phyloP scores from a whole-genome alignment of 805 yeast genomes.

The Tetrapisispora iriomotensis region DNA sequence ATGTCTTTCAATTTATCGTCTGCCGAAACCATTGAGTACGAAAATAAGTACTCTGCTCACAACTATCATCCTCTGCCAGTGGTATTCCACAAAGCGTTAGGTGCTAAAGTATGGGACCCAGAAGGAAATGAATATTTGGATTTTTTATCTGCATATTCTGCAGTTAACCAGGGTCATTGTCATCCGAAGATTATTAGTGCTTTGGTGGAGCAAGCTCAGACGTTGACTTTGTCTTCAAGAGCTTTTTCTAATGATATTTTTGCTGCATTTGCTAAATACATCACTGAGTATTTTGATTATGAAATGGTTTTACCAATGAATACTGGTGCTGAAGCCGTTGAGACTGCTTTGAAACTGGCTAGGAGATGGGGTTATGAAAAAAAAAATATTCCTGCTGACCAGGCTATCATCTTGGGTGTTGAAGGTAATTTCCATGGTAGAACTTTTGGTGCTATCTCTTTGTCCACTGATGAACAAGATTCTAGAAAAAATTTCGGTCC shows the following conservation, averaged over 20 bases:
- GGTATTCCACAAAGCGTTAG: conserved; percentile 75
- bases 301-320: conserved; percentile 96
- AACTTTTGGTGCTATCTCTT: conserved; percentile 87
- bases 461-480: conserved; percentile 86
- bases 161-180: conserved; percentile 97
- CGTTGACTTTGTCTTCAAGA: conserved; percentile 77
- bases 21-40: conserved; percentile 51
- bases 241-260: conserved; percentile 88
- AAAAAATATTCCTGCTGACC: conserved; percentile 72
- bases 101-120: conserved; percentile 97
- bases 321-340: conserved; percentile 98
- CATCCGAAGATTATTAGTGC: conserved; percentile 88
- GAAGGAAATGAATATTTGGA: conserved; percentile 92
- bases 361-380: conserved; percentile 94
- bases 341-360: conserved; percentile 86
- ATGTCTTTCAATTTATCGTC: conserved; percentile 1
- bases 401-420: conserved; percentile 83
- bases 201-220: conserved; percentile 75
- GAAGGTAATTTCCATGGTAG: conserved; percentile 93
- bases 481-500: conserved; percentile 88
- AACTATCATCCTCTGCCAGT: conserved; percentile 96
- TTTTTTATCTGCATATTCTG: conserved; percentile 89
- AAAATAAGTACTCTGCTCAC: conserved; percentile 81
- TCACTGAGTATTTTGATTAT: conserved; percentile 81
- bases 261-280: conserved; percentile 76